Percentiles rank a stretch among this genome's conserved stretches.
Evolutionary conservation across 441 rosid species (phyloP).

Genomic region (Erysimum pusillum): DNA sequence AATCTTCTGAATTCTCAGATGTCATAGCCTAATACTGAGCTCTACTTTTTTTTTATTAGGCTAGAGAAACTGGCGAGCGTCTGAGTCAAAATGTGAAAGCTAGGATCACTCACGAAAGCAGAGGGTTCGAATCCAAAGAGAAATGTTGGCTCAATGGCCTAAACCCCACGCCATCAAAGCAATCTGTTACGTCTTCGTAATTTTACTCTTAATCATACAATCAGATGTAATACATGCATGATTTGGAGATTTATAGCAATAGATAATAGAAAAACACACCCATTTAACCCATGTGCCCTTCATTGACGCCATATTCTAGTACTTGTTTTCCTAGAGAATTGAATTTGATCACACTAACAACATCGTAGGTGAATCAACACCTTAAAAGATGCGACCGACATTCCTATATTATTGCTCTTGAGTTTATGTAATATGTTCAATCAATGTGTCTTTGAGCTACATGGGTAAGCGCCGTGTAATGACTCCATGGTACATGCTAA

Average conservation of each 20-base stretch:
- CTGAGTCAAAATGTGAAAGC: too few species aligned
- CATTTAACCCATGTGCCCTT: slow-evolving; percentile 16
- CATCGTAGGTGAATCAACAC: slow-evolving; percentile 10
- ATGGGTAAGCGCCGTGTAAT: too few species aligned
- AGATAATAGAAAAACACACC: background rate
- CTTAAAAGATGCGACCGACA: background rate
- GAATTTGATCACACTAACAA: slow-evolving; percentile 12
- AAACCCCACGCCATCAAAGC: slow-evolving; percentile 3
- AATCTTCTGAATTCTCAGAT: too few species aligned
- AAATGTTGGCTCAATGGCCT: background rate
- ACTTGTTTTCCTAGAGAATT: slow-evolving; percentile 5
- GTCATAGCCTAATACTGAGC: too few species aligned
- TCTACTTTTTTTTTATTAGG: too few species aligned
- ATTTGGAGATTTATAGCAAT: background rate
- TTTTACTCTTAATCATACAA: background rate
- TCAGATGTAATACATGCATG: background rate
- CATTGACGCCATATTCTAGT: slow-evolving; percentile 17
- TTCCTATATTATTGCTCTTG: background rate
- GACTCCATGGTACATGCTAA: background rate
- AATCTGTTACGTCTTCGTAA: background rate
- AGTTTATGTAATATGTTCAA: background rate
- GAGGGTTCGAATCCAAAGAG: slow-evolving; percentile 2
- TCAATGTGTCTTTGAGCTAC: background rate
- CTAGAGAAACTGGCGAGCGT: too few species aligned
- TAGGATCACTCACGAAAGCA: background rate